These are phyloP conservation scores for Pterocarpus santalinus DNA, from an alignment of 306 rosid genomes.

Conservation along the genomic window DNA sequence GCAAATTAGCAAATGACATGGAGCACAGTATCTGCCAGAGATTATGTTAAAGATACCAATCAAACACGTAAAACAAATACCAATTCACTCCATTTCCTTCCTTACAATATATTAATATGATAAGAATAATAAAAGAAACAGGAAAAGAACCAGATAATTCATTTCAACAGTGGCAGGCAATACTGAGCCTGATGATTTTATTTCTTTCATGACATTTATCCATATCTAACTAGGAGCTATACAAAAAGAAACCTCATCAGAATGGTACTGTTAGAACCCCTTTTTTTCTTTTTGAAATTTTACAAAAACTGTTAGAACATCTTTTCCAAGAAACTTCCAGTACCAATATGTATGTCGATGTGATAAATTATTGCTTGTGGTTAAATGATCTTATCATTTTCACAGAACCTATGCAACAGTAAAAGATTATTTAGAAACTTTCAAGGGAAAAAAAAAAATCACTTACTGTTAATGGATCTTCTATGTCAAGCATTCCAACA, in stretches of 20 bases:
- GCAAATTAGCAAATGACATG: slow-evolving; percentile 7
- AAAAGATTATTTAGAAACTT: slow-evolving; percentile 30
- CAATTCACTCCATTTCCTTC: slow-evolving; percentile 19
- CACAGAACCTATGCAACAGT: slow-evolving; percentile 44
- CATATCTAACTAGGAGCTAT: slow-evolving; percentile 10
- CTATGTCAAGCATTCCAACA: slow-evolving; percentile 85
- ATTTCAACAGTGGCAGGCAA: slow-evolving; percentile 14
- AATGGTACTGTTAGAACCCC: neutral
- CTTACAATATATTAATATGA: neutral
- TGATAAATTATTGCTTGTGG: slow-evolving; percentile 14
- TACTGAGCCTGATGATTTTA: slow-evolving; percentile 22
- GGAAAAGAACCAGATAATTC: neutral
- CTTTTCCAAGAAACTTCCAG: slow-evolving; percentile 17
- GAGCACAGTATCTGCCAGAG: slow-evolving; percentile 1
- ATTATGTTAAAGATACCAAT: neutral
- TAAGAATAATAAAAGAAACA: neutral
- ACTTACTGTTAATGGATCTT: slow-evolving; percentile 91
- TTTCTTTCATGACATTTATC: slow-evolving; percentile 20
- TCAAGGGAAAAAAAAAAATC: slow-evolving; percentile 23
- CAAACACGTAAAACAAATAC: slow-evolving; percentile 42
- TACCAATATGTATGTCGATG: slow-evolving; percentile 21
- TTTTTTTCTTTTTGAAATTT: neutral
- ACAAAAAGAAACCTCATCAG: neutral
- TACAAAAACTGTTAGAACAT: neutral
- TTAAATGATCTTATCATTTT: slow-evolving; percentile 37